Base-by-base conservation (phyloP, 2,329 filamentous ascomycete species). In the Xylariaceae sp. region DNA sequence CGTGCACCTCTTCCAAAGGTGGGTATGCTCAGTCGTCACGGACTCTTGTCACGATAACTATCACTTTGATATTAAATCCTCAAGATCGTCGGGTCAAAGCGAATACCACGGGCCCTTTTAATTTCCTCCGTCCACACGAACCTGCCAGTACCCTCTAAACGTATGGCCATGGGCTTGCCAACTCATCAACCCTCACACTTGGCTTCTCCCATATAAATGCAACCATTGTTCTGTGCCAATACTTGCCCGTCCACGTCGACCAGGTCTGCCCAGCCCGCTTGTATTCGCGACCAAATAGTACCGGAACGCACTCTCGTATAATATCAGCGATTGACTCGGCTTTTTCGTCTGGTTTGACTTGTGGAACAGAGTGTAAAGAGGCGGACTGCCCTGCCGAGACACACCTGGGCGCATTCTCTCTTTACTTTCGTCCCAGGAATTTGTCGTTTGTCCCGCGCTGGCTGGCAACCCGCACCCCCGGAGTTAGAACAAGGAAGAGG, bases 211-310 rank as follows among this genome's bases (percentile, higher is more conserved):
- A 60, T 57, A 61, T 62, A 58, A 53, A 62, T 55, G 62, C 47
- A 65, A 59, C 60, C 41, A 55, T 55, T 63, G 58, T 63, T 57
- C 57, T 60, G 61, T 60, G 42, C 41, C 29, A 40, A 47, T 29
- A 39, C 27, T 41, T 27, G 34, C 37, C 51, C 55, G 47, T 46
- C 55, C 47, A 53, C 50, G 31, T 48, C 41, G 34, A 40, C 51
- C 35, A 35, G 45, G 32, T 29, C 30, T 27, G 27, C 47, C 19
- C 43, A 53, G 31, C 43, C 47, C 45, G 35, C 37, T 40, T 50
- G 40, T 48, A 44, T 43, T 29, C 29, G 51, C 51, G 42, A 48
- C 51, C 32, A 44, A 44, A 30, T 47, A 26, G n/a, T 45, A 50
- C 27, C 39, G 35, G 41, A 42, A 50, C 48, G 49, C 41, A 39